Evolutionary conservation across 164 flowering plant species (phyloP).

Genomic region (Piper longum): DNA sequence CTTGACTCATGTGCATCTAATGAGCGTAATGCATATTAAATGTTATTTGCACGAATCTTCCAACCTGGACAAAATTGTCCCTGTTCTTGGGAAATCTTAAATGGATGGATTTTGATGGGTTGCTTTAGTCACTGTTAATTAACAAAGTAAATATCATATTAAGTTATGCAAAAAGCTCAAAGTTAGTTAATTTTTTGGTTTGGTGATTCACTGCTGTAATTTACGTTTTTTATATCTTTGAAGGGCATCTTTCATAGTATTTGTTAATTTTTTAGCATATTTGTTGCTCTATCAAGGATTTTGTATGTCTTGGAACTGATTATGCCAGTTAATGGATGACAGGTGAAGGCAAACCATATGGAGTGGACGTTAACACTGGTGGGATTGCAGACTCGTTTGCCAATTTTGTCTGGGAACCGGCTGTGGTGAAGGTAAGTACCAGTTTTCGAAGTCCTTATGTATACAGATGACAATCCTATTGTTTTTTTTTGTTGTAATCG

Average conservation of each 20-base stretch:
- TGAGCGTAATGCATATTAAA: too few species aligned
- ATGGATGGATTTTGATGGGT: too few species aligned
- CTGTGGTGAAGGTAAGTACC: slow-evolving; percentile 77
- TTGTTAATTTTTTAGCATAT: neutral
- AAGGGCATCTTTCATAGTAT: neutral
- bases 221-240: too few species aligned
- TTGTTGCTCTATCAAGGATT: neutral
- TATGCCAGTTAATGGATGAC: slow-evolving; percentile 4
- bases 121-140: too few species aligned
- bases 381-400: slow-evolving; percentile 89
- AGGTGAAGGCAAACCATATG: slow-evolving; percentile 91
- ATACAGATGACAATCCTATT: neutral
- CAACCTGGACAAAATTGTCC: too few species aligned
- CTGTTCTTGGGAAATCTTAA: too few species aligned
- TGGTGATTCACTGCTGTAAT: too few species aligned
- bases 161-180: too few species aligned
- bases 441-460: neutral
- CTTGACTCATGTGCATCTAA: too few species aligned
- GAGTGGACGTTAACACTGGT: slow-evolving; percentile 95
- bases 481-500: neutral
- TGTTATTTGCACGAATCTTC: too few species aligned
- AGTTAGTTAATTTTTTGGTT: too few species aligned
- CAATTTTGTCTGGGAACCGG: slow-evolving; percentile 98
- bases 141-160: too few species aligned
- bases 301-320: neutral